Conservation (phyloP, 2,329 filamentous ascomycete species). For the Cryphonectria radicalis region DNA sequence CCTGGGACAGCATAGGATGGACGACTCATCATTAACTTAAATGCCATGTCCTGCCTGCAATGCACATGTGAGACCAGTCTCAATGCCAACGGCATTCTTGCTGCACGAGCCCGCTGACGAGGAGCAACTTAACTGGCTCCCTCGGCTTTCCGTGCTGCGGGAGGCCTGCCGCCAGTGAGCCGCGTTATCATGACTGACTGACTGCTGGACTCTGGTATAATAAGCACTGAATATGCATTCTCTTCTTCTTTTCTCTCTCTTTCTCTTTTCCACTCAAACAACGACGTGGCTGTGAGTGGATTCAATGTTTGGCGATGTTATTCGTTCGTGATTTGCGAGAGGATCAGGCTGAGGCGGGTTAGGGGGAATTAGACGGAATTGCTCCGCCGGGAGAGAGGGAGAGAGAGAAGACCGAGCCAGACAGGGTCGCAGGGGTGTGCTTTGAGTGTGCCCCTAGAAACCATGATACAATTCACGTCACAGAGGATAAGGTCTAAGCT, state of each 20-base stretch:
- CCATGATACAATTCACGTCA: conserved; percentile 15
- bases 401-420: no score
- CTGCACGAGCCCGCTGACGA: neutral
- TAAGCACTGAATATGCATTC: neutral
- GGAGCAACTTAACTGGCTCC: neutral
- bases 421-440: neutral
- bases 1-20: neutral
- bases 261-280: neutral
- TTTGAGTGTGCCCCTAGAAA: neutral
- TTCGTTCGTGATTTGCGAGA: neutral
- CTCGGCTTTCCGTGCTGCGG: conserved; percentile 3
- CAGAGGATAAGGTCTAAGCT: conserved; percentile 1
- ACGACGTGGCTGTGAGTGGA: neutral
- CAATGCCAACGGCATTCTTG: neutral
- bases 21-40: neutral
- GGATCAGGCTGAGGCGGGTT: neutral
- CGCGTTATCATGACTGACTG: neutral
- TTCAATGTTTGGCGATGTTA: neutral
- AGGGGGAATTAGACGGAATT: neutral
- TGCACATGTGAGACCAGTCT: neutral
- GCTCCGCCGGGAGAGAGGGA: neutral
- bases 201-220: neutral
- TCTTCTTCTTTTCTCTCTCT: neutral
- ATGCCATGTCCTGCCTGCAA: neutral
- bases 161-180: conserved; percentile 18